A percentile compares a stretch with the other conserved stretches of the same genome.
These are phyloP conservation scores for Hermanozyma aechmeae DNA, from an alignment of 805 yeast genomes.

Conservation along the genomic window DNA sequence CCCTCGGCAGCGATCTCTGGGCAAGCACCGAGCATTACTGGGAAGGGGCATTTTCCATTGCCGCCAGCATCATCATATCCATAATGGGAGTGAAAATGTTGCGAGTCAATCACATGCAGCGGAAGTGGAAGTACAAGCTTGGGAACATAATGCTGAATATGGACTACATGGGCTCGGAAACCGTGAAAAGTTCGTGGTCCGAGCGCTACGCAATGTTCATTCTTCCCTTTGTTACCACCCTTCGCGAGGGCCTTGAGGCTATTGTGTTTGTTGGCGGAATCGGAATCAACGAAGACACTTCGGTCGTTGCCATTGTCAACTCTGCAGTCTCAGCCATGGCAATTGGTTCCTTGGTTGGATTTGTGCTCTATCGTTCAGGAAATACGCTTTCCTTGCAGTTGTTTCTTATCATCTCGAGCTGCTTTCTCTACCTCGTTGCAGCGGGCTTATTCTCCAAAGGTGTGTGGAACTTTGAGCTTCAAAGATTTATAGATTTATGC, in stretches of 20 bases:
- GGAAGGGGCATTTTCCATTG: slow-evolving; percentile 37
- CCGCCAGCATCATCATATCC: slow-evolving; percentile 36
- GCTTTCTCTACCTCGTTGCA: slow-evolving; percentile 74
- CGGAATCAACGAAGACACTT: slow-evolving; percentile 64
- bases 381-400: slow-evolving; percentile 66
- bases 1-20: slow-evolving; percentile 37
- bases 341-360: slow-evolving; percentile 57
- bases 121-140: slow-evolving; percentile 34
- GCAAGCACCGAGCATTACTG: slow-evolving; percentile 37
- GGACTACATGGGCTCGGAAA: slow-evolving; percentile 13
- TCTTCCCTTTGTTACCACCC: slow-evolving; percentile 75
- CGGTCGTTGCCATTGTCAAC: slow-evolving; percentile 45
- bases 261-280: slow-evolving; percentile 89
- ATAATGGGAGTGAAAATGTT: slow-evolving; percentile 38
- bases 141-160: slow-evolving; percentile 16
- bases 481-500: slow-evolving; percentile 62
- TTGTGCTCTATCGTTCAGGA: slow-evolving; percentile 66
- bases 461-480: slow-evolving; percentile 83
- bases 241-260: slow-evolving; percentile 89
- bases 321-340: slow-evolving; percentile 52
- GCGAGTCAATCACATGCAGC: slow-evolving; percentile 35
- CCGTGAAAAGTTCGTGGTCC: slow-evolving; percentile 15
- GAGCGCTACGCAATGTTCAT: slow-evolving; percentile 65
- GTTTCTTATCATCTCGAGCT: slow-evolving; percentile 66
- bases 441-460: slow-evolving; percentile 84